Percentiles rank a stretch among this genome's conserved stretches.
These are phyloP conservation scores for Colletotrichum tropicicola DNA, from an alignment of 2,329 filamentous ascomycete species.

Conservation along the genomic window DNA sequence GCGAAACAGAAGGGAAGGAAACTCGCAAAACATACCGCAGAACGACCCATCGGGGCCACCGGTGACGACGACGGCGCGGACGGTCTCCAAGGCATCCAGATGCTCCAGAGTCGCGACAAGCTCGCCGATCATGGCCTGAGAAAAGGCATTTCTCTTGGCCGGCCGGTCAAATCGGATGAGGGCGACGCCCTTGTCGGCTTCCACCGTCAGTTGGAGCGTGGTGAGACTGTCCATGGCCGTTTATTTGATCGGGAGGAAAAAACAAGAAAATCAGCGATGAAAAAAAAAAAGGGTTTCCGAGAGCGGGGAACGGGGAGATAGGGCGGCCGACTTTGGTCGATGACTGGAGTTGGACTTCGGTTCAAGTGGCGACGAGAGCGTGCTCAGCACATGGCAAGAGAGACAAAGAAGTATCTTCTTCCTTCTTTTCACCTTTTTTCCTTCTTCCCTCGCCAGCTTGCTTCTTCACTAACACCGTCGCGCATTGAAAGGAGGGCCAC, in stretches of 20 bases:
- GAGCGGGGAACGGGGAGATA: background rate
- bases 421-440: background rate
- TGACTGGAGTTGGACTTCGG: background rate
- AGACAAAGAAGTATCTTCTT: background rate
- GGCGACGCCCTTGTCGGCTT: constrained; percentile 25
- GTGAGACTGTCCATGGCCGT: constrained; percentile 24
- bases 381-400: constrained; percentile 20
- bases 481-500: background rate
- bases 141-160: constrained; percentile 67
- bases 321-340: too few species aligned
- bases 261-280: background rate
- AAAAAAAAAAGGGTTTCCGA: background rate
- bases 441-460: background rate
- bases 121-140: constrained; percentile 57
- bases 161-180: constrained; percentile 50
- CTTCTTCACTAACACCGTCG: constrained; percentile 16
- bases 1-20: background rate
- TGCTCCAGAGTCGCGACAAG: constrained; percentile 40
- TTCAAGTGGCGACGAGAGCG: background rate
- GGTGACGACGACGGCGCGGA: constrained; percentile 48
- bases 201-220: constrained; percentile 19
- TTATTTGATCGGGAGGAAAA: background rate
- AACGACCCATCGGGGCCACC: constrained; percentile 43
- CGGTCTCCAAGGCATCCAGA: constrained; percentile 29
- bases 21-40: constrained; percentile 40